Evolutionary conservation across 208 protist genomes (phyloP).

Genomic region (Trypanosoma theileri): DNA sequence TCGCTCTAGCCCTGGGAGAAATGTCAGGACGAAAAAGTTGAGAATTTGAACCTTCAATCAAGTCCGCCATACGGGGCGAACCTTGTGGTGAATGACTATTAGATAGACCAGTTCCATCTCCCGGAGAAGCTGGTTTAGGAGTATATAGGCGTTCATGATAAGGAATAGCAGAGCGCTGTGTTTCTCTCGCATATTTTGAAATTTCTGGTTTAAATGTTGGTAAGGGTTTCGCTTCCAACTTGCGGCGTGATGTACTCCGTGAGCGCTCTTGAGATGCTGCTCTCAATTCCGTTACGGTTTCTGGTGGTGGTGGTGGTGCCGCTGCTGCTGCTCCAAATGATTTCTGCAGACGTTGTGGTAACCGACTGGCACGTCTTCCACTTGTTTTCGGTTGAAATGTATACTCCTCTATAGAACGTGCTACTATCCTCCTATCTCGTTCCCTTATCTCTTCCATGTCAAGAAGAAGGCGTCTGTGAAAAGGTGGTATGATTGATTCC

Average conservation of each 20-base stretch:
- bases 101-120: neutral
- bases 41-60: neutral
- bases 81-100: neutral
- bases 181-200: conserved; percentile 19
- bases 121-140: neutral
- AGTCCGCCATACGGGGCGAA: conserved; percentile 10
- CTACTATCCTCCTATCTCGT: conserved; percentile 52
- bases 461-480: conserved; percentile 62
- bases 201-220: conserved; percentile 27
- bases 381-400: conserved; percentile 12
- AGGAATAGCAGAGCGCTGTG: conserved; percentile 1
- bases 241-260: neutral
- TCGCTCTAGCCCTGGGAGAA: conserved; percentile 19
- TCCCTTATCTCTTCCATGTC: conserved; percentile 56
- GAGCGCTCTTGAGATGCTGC: neutral
- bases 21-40: conserved; percentile 23
- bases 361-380: neutral
- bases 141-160: conserved; percentile 29
- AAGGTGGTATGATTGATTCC: conserved; percentile 39
- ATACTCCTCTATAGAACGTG: conserved; percentile 20
- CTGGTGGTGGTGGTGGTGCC: neutral
- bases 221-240: neutral
- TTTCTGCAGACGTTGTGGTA: conserved; percentile 2
- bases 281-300: neutral
- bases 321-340: neutral